These are phyloP conservation scores for Cenchrus americanus DNA, from an alignment of 176 grass and related monocot genomes.

Conservation along the genomic window DNA sequence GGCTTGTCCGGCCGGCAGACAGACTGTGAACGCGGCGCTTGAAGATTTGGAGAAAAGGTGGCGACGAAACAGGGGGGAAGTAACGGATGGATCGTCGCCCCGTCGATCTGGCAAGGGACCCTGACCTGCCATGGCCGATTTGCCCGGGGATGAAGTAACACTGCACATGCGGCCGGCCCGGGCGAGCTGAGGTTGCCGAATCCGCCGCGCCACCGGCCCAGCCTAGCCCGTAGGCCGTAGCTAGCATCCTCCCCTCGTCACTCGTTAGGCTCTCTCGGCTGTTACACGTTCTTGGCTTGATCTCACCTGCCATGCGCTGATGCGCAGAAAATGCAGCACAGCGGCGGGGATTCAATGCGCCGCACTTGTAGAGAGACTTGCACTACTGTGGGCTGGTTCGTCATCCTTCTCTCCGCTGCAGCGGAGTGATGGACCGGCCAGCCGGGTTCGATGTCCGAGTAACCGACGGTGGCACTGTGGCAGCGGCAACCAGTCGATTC, in stretches of 20 bases:
- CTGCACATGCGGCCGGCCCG: background rate
- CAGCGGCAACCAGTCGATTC: background rate
- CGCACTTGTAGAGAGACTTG: constrained; percentile 29
- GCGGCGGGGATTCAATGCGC: constrained; percentile 47
- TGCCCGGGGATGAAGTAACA: background rate
- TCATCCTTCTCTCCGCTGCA: background rate
- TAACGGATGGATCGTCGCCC: background rate
- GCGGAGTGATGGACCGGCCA: background rate
- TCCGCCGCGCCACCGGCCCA: background rate
- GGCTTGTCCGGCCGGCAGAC: background rate
- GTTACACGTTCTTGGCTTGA: background rate
- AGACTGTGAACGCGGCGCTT: constrained; percentile 34
- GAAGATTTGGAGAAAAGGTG: constrained; percentile 10
- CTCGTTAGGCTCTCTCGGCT: background rate
- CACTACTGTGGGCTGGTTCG: too few species aligned
- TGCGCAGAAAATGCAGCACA: background rate
- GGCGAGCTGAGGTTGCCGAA: background rate
- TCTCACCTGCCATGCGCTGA: too few species aligned
- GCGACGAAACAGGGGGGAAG: background rate
- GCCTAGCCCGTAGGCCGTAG: background rate
- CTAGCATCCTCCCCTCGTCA: background rate
- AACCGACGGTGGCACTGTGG: background rate
- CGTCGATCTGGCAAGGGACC: background rate
- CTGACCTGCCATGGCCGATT: background rate
- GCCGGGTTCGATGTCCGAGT: background rate